These are phyloP conservation scores for Picea glauca DNA, from an alignment of 75 land plant species.

Conservation along the genomic window DNA sequence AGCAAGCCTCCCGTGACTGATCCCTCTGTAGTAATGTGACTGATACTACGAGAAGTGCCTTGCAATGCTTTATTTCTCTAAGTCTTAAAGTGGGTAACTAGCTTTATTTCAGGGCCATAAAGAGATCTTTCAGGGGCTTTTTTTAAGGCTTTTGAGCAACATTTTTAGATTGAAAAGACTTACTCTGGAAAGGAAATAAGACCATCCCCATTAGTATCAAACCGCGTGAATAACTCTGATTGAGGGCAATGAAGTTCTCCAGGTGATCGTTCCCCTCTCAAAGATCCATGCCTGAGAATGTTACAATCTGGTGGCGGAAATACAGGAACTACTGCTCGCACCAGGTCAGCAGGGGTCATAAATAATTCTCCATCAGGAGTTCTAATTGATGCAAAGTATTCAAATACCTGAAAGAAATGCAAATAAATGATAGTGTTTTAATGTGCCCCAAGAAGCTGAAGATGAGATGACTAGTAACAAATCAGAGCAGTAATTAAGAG, in stretches of 20 bases:
- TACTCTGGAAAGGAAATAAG: slow-evolving; percentile 90
- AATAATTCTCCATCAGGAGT: slow-evolving; percentile 52
- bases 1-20: no score
- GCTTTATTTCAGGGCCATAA: no score
- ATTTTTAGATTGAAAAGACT: slow-evolving; percentile 17
- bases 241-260: slow-evolving; percentile 74
- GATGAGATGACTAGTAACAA: neutral
- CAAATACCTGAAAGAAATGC: slow-evolving; percentile 63
- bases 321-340: slow-evolving; percentile 94
- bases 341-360: slow-evolving; percentile 84
- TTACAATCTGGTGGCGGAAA: slow-evolving; percentile 90
- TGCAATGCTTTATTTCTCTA: no score
- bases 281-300: slow-evolving; percentile 63
- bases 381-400: slow-evolving; percentile 79
- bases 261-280: slow-evolving; percentile 68
- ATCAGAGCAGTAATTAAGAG: neutral
- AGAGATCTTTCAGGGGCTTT: no score
- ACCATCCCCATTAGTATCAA: slow-evolving; percentile 89
- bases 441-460: neutral
- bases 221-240: slow-evolving; percentile 84
- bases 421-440: neutral
- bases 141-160: no score
- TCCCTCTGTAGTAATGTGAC: no score
- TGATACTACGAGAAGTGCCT: no score
- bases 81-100: no score